These are phyloP conservation scores for Cryphonectria naterciae DNA, from an alignment of 2,329 filamentous ascomycete genomes.

Conservation along the genomic window DNA sequence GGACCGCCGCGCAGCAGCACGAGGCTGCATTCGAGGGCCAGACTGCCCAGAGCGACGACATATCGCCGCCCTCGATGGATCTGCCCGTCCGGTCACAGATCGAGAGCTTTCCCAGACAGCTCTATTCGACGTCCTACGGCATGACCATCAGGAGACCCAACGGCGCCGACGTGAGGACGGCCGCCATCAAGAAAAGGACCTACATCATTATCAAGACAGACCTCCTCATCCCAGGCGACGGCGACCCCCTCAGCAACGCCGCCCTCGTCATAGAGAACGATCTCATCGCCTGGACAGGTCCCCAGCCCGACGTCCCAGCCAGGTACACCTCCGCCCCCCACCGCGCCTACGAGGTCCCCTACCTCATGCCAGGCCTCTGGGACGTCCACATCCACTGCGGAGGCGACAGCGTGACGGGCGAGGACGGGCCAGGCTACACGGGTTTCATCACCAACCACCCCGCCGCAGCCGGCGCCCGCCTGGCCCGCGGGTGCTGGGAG, in stretches of 20 bases:
- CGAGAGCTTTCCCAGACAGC: slow-evolving; percentile 11
- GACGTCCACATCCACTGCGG: slow-evolving; percentile 41
- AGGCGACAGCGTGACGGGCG: slow-evolving; percentile 31
- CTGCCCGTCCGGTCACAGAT: slow-evolving; percentile 10
- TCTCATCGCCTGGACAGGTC: slow-evolving; percentile 45
- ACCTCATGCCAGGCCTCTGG: slow-evolving; percentile 43
- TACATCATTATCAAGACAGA: slow-evolving; percentile 41
- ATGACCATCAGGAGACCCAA: slow-evolving; percentile 18
- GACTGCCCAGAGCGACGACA: background rate
- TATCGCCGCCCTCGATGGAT: background rate
- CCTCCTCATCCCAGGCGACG: slow-evolving; percentile 44
- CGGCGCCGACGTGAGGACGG: background rate
- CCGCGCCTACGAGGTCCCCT: slow-evolving; percentile 35
- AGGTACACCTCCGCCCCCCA: slow-evolving; percentile 38
- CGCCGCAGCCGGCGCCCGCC: slow-evolving; percentile 38
- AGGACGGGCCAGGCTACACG: slow-evolving; percentile 28
- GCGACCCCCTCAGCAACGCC: slow-evolving; percentile 39
- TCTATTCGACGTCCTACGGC: slow-evolving; percentile 26
- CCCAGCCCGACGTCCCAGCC: slow-evolving; percentile 35
- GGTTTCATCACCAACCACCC: slow-evolving; percentile 38
- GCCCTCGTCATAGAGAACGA: slow-evolving; percentile 43
- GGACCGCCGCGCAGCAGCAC: background rate
- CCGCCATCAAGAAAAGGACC: slow-evolving; percentile 33
- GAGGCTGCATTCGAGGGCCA: background rate
- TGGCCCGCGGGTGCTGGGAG: slow-evolving; percentile 42